Evolutionary conservation across 306 rosid species (phyloP), one percentile per base, ranked within the genome.

Genomic region (Albizia julibrissin): DNA sequence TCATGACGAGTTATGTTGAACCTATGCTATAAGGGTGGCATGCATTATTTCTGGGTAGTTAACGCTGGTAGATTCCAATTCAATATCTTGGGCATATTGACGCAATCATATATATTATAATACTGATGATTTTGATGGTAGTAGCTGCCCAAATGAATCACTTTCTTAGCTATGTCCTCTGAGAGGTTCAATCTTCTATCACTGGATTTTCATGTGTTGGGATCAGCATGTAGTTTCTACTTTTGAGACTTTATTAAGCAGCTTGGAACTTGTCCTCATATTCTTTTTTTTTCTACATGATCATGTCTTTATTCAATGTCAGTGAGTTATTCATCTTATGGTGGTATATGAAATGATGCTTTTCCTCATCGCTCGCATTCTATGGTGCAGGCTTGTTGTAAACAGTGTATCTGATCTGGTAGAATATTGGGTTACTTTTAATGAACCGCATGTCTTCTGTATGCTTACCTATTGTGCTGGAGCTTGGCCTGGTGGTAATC

Each of bases 401-500:
- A 84, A 92, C 88, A 79, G 73, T 83, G 92, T 93, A n/a, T 84
- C 91, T 66, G 94, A 91, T 77, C 82, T 90, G 71, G 90, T 95
- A 78, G 98, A 93, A 83, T 95, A 91, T 79, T 95, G 99, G 99
- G 86, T 95, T 71, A 93, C 94, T 37, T 95, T 95, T 88, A 95
- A 95, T 78, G 99, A 95, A 83, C 99, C 99, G 74, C 98, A 95
- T 72, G 91, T 95, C 85, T 95, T 95, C 86, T 78, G 90, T 59
- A 84, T 92, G 92, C 98, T 92, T 79, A 93, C 98, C 72, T 95
- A 93, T 81, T 92, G 91, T 85, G 97, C 97, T 54, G 99, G 99
- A 76, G 88, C 99, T 82, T 95, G 97, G 98, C 98, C 98, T 64
- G 98, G 98, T 73, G 99, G 99, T 83, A 89, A 95, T 87, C 99